These are phyloP conservation scores for Tylopilus sp. DNA, from an alignment of 1,284 basidiomycete species.

Conservation along the genomic window DNA sequence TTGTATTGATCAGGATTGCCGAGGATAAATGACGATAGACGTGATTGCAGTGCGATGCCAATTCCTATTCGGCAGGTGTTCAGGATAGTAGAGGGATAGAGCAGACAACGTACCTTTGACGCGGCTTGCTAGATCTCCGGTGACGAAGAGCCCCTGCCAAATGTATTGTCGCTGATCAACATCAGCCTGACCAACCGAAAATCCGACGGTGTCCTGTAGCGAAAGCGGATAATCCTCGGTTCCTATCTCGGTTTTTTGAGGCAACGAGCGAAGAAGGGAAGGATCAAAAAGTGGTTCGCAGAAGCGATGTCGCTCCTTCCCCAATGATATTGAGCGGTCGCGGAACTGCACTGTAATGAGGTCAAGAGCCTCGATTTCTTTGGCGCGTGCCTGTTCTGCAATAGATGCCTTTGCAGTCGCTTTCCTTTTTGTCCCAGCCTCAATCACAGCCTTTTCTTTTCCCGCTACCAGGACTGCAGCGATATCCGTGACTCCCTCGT, in stretches of 20 bases:
- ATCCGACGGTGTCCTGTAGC: conserved; percentile 61
- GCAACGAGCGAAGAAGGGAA: conserved; percentile 41
- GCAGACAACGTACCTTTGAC: conserved; percentile 59
- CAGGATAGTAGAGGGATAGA: neutral
- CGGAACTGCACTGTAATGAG: conserved; percentile 70
- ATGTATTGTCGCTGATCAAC: conserved; percentile 65
- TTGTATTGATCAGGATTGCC: conserved; percentile 60
- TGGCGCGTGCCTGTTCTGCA: conserved; percentile 72
- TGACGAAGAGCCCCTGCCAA: conserved; percentile 80
- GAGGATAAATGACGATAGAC: conserved; percentile 63
- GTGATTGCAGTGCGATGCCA: conserved; percentile 67
- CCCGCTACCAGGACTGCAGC: conserved; percentile 77
- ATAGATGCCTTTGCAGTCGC: conserved; percentile 70
- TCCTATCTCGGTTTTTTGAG: conserved; percentile 13
- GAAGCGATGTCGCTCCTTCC: conserved; percentile 84
- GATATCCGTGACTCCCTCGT: conserved; percentile 83
- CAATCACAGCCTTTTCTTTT: conserved; percentile 77
- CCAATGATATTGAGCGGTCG: conserved; percentile 69
- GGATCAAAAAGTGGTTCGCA: conserved; percentile 88
- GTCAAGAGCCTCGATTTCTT: conserved; percentile 78
- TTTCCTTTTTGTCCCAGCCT: conserved; percentile 73
- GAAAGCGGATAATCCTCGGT: conserved; percentile 38
- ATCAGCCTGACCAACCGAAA: conserved; percentile 54
- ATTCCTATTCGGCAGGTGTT: conserved; percentile 45
- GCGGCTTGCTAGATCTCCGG: conserved; percentile 71